A percentile compares a stretch with the other conserved stretches of the same genome.
Conservation (phyloP, 352 stramenopile genomes). For the Phytophthora cryptogea region DNA sequence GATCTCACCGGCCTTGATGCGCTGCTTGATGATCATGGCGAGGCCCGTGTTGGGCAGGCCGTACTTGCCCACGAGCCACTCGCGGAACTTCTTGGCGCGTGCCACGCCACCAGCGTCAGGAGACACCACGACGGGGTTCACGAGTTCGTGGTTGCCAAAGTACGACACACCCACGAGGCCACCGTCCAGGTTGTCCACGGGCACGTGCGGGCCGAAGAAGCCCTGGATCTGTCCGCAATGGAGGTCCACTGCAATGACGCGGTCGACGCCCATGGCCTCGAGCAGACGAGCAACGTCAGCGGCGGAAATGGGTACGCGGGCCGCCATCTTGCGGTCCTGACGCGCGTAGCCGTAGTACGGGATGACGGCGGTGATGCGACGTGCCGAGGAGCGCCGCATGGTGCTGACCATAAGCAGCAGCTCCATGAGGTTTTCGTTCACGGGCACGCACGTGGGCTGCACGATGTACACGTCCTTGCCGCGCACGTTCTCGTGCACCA, state of each 20-base stretch:
- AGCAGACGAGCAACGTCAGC: slow-evolving; percentile 86
- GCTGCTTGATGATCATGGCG: slow-evolving; percentile 99
- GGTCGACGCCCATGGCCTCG: slow-evolving; percentile 89
- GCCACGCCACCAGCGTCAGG: slow-evolving; percentile 99
- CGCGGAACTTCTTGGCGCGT: slow-evolving; percentile 99
- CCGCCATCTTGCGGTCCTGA: slow-evolving; percentile 90
- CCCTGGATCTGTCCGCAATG: slow-evolving; percentile 93
- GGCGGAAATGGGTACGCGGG: slow-evolving; percentile 98
- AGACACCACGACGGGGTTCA: slow-evolving; percentile 99
- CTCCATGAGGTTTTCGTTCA: slow-evolving; percentile 99
- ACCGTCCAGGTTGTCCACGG: slow-evolving; percentile 98
- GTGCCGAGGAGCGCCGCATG: slow-evolving; percentile 96
- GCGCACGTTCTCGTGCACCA: slow-evolving; percentile 99
- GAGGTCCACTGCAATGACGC: slow-evolving; percentile 88
- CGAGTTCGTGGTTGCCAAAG: slow-evolving; percentile 96
- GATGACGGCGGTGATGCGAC: slow-evolving; percentile 99
- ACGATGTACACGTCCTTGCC: slow-evolving; percentile 99
- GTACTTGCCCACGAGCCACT: slow-evolving; percentile 98
- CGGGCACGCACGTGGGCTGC: slow-evolving; percentile 98
- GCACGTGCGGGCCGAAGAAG: slow-evolving; percentile 99
- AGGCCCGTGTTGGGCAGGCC: slow-evolving; percentile 97
- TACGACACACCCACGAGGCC: slow-evolving; percentile 95
- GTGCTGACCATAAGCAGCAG: slow-evolving; percentile 98
- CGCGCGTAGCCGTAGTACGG: slow-evolving; percentile 95
- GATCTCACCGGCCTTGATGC: slow-evolving; percentile 96